Evolutionary conservation across 2,329 filamentous ascomycete species (phyloP).

Genomic region (Drechslerella stenobrocha): DNA sequence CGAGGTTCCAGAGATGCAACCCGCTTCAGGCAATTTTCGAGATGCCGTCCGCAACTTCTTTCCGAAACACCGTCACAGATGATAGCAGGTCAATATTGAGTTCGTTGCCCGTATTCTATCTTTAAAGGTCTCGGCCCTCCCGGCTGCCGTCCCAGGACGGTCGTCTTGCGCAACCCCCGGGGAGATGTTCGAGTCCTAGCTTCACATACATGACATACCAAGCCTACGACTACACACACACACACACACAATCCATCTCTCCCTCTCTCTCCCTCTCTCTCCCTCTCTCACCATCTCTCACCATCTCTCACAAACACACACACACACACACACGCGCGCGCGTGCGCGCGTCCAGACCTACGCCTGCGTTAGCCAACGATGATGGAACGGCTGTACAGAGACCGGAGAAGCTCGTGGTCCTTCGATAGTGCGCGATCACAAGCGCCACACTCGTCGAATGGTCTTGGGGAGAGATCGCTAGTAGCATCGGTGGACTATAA

Average conservation of each 20-base stretch:
- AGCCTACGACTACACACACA: no score
- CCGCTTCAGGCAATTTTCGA: conserved; percentile 48
- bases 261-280: no score
- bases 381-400: conserved; percentile 26
- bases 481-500: conserved; percentile 6
- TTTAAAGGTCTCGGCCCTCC: conserved; percentile 26
- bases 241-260: conserved; percentile 11
- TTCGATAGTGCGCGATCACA: conserved; percentile 16
- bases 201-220: no score
- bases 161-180: background rate
- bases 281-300: no score
- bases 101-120: background rate
- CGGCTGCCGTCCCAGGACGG: background rate
- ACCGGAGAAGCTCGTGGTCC: conserved; percentile 21
- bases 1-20: conserved; percentile 42
- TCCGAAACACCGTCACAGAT: conserved; percentile 44
- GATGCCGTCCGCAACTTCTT: conserved; percentile 48
- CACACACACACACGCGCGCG: conserved; percentile 12
- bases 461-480: conserved; percentile 1
- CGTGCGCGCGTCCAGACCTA: conserved; percentile 5
- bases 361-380: conserved; percentile 9
- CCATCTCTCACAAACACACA: background rate
- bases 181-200: no score
- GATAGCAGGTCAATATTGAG: conserved; percentile 1
- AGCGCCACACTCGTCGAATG: conserved; percentile 12